phyloP scores from a whole-genome alignment of 805 yeast genomes.

The Metschnikowia arizonensis region DNA sequence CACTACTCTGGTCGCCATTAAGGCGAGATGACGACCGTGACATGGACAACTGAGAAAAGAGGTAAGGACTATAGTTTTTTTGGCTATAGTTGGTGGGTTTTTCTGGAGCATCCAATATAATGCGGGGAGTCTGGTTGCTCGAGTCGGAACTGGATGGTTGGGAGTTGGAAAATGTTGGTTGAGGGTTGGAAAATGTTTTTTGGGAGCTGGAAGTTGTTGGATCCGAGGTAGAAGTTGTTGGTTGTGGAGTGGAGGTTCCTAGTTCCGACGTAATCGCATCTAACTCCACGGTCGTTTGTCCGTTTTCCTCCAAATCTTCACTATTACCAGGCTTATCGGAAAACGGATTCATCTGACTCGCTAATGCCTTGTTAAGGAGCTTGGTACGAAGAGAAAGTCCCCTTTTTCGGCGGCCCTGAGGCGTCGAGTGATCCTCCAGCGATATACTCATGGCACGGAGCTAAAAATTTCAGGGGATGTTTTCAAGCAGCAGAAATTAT shows the following conservation, averaged over 20 bases:
- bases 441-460: slow-evolving; percentile 1
- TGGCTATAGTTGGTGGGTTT: not conserved
- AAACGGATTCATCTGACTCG: slow-evolving; percentile 17
- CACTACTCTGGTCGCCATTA: slow-evolving; percentile 5
- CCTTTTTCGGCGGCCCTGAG: slow-evolving; percentile 43
- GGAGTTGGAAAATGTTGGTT: no score
- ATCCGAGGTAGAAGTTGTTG: no score
- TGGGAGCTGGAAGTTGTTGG: no score
- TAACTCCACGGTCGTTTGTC: slow-evolving; percentile 8
- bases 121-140: not conserved
- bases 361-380: slow-evolving; percentile 46
- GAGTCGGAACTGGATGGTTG: not conserved
- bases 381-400: slow-evolving; percentile 68
- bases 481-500: not conserved
- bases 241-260: no score
- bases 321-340: slow-evolving; percentile 20
- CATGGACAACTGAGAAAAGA: slow-evolving; percentile 7
- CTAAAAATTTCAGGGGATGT: not conserved
- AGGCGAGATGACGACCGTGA: slow-evolving; percentile 14
- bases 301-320: slow-evolving; percentile 10
- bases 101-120: slow-evolving; percentile 10
- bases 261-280: slow-evolving; percentile 4
- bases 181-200: no score
- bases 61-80: slow-evolving; percentile 5
- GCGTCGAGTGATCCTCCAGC: slow-evolving; percentile 10